A percentile compares a stretch with the other conserved stretches of the same genome.
Conservation (phyloP, 768 basidiomycete species). For the Guyanaporus albipodus region DNA sequence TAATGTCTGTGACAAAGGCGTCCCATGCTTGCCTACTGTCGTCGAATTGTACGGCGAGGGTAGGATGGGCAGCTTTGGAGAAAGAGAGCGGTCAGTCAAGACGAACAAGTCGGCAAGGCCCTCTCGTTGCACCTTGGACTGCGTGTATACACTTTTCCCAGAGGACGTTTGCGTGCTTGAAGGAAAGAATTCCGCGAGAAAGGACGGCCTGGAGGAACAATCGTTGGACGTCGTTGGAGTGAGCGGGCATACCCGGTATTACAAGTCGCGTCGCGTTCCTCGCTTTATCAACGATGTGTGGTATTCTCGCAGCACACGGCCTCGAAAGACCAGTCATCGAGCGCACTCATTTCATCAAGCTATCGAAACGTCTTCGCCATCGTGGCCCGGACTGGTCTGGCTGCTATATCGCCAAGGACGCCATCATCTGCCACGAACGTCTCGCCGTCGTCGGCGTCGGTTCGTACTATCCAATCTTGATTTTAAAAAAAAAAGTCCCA, state of each 20-base stretch:
- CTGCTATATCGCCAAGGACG: conserved; percentile 79
- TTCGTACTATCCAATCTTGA: conserved; percentile 38
- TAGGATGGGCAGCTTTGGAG: conserved; percentile 47
- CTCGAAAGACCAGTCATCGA: conserved; percentile 65
- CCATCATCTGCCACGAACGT: conserved; percentile 90
- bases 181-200: conserved; percentile 66
- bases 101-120: background rate
- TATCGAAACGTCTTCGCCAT: conserved; percentile 87
- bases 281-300: conserved; percentile 94
- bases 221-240: conserved; percentile 61
- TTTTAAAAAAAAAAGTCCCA: background rate
- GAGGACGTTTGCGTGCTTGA: conserved; percentile 56
- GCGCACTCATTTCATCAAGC: conserved; percentile 72
- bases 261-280: conserved; percentile 6
- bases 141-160: conserved; percentile 66
- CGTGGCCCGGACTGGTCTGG: conserved; percentile 99
- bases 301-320: conserved; percentile 85
- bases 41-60: conserved; percentile 42
- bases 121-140: conserved; percentile 52
- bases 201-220: conserved; percentile 79
- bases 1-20: conserved; percentile 55
- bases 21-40: conserved; percentile 52
- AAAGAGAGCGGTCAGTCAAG: conserved; percentile 3
- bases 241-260: conserved; percentile 34
- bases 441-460: conserved; percentile 98